Conservation (phyloP, 768 basidiomycete species). For the Termitomyces sp. region DNA sequence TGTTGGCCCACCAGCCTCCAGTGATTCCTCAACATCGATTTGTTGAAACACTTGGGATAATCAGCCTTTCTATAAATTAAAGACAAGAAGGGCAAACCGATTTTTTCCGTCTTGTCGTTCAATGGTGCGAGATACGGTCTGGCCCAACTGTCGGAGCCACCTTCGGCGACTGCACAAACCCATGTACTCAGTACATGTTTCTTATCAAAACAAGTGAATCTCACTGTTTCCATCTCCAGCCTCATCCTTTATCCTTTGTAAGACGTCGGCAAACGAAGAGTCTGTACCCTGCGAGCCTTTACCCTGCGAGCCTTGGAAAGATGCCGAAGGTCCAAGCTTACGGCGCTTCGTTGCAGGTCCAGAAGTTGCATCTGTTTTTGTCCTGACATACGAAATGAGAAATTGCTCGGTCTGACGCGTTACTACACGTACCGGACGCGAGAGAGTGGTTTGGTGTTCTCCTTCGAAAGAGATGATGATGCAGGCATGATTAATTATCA, state of each 20-base stretch:
- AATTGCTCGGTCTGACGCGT: slow-evolving; percentile 18
- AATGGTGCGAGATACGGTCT: slow-evolving; percentile 57
- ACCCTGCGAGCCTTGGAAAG: slow-evolving; percentile 36
- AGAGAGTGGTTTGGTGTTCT: slow-evolving; percentile 27
- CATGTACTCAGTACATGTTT: neutral
- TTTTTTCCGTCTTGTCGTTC: slow-evolving; percentile 57
- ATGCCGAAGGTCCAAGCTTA: slow-evolving; percentile 39
- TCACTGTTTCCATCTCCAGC: slow-evolving; percentile 39
- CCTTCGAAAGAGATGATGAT: slow-evolving; percentile 18
- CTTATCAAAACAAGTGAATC: slow-evolving; percentile 15
- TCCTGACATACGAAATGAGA: slow-evolving; percentile 14
- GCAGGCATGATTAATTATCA: slow-evolving; percentile 10
- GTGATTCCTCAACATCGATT: slow-evolving; percentile 80
- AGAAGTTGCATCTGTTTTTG: slow-evolving; percentile 20
- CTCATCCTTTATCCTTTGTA: slow-evolving; percentile 59
- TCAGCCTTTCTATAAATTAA: neutral
- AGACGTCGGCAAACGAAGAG: slow-evolving; percentile 59
- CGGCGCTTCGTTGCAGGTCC: slow-evolving; percentile 53
- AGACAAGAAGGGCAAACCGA: slow-evolving; percentile 46
- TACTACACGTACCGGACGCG: slow-evolving; percentile 26
- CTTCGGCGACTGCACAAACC: slow-evolving; percentile 56
- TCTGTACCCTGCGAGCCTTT: slow-evolving; percentile 37
- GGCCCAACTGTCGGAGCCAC: slow-evolving; percentile 74
- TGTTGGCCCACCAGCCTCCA: slow-evolving; percentile 40
- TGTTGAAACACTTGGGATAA: slow-evolving; percentile 81